Base-by-base conservation (phyloP, 1,284 basidiomycete species). In the Ganoderma sinense region DNA sequence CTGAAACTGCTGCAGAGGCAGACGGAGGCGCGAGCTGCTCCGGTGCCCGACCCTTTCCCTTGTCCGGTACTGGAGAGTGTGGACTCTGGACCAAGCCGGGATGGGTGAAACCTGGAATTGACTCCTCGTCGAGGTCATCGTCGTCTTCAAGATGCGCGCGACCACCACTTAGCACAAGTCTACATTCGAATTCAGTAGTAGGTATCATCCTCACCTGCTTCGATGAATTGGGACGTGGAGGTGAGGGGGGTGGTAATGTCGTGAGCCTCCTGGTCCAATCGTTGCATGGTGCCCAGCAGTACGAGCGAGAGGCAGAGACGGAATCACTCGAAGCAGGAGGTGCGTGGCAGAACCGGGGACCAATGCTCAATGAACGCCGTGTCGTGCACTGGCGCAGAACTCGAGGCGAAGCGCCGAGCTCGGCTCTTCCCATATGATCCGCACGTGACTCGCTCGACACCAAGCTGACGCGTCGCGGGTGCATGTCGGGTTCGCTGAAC, bases 51-150 rank as follows among this genome's bases (percentile, higher is more conserved):
- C 80, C 84, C 77, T 94, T 94, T 23, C 92, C 92, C 78, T 94
- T 94, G 79, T 88, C 87, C 36, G 76, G 71, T 13, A 75, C 75
- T 23, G 75, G 67, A n/a, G 78, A 66, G 31, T 74, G 67, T 68
- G 82, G 82, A 29, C 74, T 75, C 7, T 84, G 80, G 20, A 82
- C 80, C 67, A 89, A 78, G 55, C 84, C 77, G 48, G 92, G 91
- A 76, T 89, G 88, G 6, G 91, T 85, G 84, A 93, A 95, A 14
- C 89, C 88, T 20, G 93, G 93, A 64, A 95, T 93, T 79, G 87
- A 84, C 61, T 91, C 91, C 75, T 95, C 93, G 80, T 94, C 90
- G 63, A 93, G 79, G 79, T 94, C 93, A 69, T 93, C 91, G 64
- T 94, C 94, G 68, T 94, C 92, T 77, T 91, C 88, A 84, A 71